A percentile compares a stretch with the other conserved stretches of the same genome.
Evolutionary conservation across 176 grass and related monocot genomes (phyloP).

Genomic region (Oryza glaberrima): DNA sequence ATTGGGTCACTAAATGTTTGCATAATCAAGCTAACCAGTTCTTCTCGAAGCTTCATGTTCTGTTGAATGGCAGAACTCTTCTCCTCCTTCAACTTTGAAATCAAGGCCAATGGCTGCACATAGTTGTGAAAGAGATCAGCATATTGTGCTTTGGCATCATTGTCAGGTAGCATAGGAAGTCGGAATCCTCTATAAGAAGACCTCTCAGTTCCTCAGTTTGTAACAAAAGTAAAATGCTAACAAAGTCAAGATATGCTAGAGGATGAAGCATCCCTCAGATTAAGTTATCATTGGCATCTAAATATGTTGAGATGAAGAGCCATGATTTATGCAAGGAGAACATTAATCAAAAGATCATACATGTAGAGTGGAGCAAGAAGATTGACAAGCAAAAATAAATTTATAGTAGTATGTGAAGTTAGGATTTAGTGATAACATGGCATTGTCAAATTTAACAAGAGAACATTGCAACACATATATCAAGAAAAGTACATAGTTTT

Average conservation of each 20-base stretch:
- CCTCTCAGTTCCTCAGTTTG: neutral
- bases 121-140: slow-evolving; percentile 23
- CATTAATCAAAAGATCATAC: slow-evolving; percentile 6
- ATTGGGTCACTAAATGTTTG: neutral
- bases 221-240: slow-evolving; percentile 1
- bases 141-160: slow-evolving; percentile 29
- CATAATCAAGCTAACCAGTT: slow-evolving; percentile 66
- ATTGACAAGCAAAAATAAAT: slow-evolving; percentile 19
- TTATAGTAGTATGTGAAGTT: neutral
- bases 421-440: neutral
- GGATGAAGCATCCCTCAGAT: neutral
- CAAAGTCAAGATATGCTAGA: neutral
- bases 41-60: slow-evolving; percentile 73
- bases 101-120: slow-evolving; percentile 58
- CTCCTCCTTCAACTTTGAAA: slow-evolving; percentile 74
- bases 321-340: neutral
- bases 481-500: neutral
- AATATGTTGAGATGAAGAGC: neutral
- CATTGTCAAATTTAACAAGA: slow-evolving; percentile 10
- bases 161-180: neutral
- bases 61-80: slow-evolving; percentile 64
- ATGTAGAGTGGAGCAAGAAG: neutral
- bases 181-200: slow-evolving; percentile 1
- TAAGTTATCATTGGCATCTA: slow-evolving; percentile 6
- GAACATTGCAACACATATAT: neutral